Evolutionary conservation across 805 yeast species (phyloP).

Genomic region (Ascoidea tarda): DNA sequence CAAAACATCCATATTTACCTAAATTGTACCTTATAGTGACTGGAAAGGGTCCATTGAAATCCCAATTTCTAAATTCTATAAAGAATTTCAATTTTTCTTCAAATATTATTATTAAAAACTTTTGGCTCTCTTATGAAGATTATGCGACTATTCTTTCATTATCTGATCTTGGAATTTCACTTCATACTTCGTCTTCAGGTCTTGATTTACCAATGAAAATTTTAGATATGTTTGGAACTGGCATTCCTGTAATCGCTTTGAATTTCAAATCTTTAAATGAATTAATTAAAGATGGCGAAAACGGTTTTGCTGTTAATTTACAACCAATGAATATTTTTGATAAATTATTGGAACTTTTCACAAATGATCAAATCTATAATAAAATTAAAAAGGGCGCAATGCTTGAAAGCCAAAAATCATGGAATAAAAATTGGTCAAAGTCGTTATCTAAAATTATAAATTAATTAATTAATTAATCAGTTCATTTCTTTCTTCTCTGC

Average conservation of each 20-base stretch:
- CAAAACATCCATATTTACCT: conserved; percentile 19
- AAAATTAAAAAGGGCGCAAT: conserved; percentile 55
- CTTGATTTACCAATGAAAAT: conserved; percentile 95
- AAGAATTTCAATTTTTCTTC: conserved; percentile 23
- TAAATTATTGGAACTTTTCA: conserved; percentile 22
- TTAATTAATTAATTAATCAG: too few relatives aligned
- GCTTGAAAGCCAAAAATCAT: conserved; percentile 48
- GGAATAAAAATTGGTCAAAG: conserved; percentile 63
- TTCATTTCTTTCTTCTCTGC: background rate
- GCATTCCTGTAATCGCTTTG: conserved; percentile 78
- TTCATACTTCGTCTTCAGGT: conserved; percentile 88
- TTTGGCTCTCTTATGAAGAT: conserved; percentile 68
- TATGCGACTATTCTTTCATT: conserved; percentile 64
- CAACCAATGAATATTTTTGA: conserved; percentile 28
- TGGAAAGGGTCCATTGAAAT: conserved; percentile 84
- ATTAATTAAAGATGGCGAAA: conserved; percentile 49
- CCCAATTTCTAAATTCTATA: conserved; percentile 34
- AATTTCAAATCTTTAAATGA: conserved; percentile 68
- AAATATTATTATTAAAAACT: conserved; percentile 42
- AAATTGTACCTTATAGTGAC: conserved; percentile 61
- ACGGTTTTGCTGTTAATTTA: conserved; percentile 49
- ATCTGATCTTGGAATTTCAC: conserved; percentile 81
- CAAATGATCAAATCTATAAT: conserved; percentile 18
- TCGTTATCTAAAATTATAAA: too few relatives aligned
- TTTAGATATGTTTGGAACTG: conserved; percentile 91